Conservation (phyloP, 2,329 filamentous ascomycete species). For the Aspergillus awamori region DNA sequence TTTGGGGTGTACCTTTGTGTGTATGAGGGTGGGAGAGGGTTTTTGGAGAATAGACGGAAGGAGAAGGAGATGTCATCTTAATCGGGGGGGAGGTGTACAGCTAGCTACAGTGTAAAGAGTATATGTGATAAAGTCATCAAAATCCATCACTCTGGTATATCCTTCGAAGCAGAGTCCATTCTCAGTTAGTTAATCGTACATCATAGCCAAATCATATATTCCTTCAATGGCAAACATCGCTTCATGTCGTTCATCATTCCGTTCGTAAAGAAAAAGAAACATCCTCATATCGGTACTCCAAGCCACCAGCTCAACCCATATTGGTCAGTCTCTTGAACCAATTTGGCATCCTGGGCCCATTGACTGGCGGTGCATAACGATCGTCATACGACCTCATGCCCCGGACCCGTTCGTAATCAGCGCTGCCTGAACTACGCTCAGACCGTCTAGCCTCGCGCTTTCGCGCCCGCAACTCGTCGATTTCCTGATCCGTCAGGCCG, state of each 20-base stretch:
- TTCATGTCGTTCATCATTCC: constrained; percentile 8
- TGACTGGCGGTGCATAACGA: constrained; percentile 29
- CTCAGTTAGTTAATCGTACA: too few relatives aligned
- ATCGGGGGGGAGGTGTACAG: neutral
- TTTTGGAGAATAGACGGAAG: constrained; percentile 46
- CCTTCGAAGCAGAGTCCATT: too few relatives aligned
- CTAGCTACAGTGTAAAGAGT: too few relatives aligned
- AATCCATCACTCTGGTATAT: too few relatives aligned
- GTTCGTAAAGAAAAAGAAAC: too few relatives aligned
- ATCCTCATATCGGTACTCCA: too few relatives aligned
- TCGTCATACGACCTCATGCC: constrained; percentile 33
- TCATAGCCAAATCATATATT: too few relatives aligned
- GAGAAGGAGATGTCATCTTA: constrained; percentile 13
- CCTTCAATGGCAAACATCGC: too few relatives aligned
- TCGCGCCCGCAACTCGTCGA: constrained; percentile 40
- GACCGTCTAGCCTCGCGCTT: constrained; percentile 35
- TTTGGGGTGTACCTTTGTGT: constrained; percentile 83
- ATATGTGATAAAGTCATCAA: neutral
- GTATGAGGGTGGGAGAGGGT: constrained; percentile 78
- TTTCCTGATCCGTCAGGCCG: constrained; percentile 43
- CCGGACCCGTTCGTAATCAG: constrained; percentile 43
- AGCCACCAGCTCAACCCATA: constrained; percentile 25
- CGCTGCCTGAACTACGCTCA: constrained; percentile 44
- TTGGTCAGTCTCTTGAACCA: constrained; percentile 50
- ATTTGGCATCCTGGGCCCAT: constrained; percentile 40